Evolutionary conservation across 768 basidiomycete species (phyloP).

Genomic region (Naganishia onofrii): DNA sequence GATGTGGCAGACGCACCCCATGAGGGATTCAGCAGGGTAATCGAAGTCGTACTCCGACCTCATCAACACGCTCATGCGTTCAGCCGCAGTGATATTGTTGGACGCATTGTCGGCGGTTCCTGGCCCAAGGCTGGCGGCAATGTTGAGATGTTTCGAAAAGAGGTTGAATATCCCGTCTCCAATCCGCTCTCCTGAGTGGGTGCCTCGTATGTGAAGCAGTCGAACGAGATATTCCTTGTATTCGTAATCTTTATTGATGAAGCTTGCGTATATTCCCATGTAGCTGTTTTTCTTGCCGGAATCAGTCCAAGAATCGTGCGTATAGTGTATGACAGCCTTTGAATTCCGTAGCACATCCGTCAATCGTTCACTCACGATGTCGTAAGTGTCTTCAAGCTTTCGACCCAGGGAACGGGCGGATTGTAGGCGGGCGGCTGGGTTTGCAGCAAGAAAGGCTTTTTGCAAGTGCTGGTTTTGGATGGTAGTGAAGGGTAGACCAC

Average conservation of each 20-base stretch:
- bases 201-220: neutral
- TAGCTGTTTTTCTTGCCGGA: constrained; percentile 6
- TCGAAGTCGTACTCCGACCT: neutral
- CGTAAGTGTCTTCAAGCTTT: constrained; percentile 6
- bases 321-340: neutral
- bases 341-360: neutral
- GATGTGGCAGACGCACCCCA: constrained; percentile 5
- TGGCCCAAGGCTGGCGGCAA: neutral
- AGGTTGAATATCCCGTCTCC: constrained; percentile 10
- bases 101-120: constrained; percentile 12
- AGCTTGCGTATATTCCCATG: neutral
- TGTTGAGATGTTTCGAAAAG: neutral
- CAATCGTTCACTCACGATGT: neutral
- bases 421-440: constrained; percentile 1
- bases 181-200: neutral
- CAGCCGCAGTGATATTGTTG: neutral
- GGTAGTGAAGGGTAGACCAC: constrained; percentile 9
- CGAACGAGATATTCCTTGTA: neutral
- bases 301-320: constrained; percentile 12
- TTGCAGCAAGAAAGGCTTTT: neutral
- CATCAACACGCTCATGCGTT: neutral
- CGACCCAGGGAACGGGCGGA: neutral
- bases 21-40: neutral
- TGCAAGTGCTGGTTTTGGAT: constrained; percentile 6
- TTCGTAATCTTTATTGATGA: neutral